These are phyloP conservation scores for Musa acuminata DNA, from an alignment of 176 grass and related monocot genomes.

Conservation along the genomic window DNA sequence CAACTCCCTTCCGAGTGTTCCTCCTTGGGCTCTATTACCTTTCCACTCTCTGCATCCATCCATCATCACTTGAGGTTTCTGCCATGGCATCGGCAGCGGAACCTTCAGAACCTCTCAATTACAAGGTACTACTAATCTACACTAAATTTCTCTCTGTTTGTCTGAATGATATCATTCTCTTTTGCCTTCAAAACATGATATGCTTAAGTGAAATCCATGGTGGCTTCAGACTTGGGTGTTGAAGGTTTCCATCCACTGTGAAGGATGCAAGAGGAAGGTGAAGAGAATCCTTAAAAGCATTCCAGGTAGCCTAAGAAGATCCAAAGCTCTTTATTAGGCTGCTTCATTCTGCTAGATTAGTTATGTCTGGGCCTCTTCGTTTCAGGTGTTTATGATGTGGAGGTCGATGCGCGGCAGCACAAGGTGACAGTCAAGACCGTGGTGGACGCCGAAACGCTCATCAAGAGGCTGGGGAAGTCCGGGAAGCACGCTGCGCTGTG, in stretches of 20 bases:
- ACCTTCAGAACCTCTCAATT: neutral
- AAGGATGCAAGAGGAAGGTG: constrained; percentile 74
- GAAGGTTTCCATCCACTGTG: constrained; percentile 52
- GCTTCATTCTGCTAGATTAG: neutral
- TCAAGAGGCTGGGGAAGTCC: constrained; percentile 30
- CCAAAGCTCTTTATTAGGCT: neutral
- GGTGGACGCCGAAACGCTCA: constrained; percentile 19
- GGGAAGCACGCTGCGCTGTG: constrained; percentile 26
- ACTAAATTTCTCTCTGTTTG: neutral
- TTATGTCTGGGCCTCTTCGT: neutral
- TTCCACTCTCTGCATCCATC: too few species aligned
- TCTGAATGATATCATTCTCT: too few species aligned
- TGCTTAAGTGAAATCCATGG: too few species aligned
- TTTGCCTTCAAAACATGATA: too few species aligned
- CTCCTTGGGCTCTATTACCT: neutral
- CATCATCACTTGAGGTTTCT: neutral
- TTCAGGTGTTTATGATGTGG: constrained; percentile 27
- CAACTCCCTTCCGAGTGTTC: too few species aligned
- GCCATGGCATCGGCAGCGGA: constrained; percentile 1
- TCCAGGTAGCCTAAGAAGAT: constrained; percentile 13
- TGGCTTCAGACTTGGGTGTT: constrained; percentile 35
- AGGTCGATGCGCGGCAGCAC: constrained; percentile 30
- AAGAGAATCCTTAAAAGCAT: constrained; percentile 38
- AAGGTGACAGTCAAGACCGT: constrained; percentile 28
- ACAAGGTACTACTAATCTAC: neutral